Evolutionary conservation across 805 yeast genomes (phyloP).

Genomic region (Schizosaccharomyces octosporus): DNA sequence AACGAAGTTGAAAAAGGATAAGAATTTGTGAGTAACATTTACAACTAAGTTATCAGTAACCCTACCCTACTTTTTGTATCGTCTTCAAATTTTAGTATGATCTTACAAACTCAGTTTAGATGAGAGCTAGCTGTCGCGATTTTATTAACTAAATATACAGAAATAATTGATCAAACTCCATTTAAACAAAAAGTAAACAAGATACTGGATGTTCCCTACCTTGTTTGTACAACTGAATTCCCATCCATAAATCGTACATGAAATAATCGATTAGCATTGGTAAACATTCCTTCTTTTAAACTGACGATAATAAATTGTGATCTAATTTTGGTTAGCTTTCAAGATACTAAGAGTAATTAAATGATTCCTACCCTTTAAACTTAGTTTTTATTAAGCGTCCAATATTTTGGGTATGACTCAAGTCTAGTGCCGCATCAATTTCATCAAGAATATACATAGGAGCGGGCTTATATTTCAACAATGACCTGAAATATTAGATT

Average conservation of each 20-base stretch:
- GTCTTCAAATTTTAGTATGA: not conserved
- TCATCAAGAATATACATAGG: conserved; percentile 96
- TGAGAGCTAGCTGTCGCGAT: not conserved
- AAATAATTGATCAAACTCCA: too few species aligned
- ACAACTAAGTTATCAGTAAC: not conserved
- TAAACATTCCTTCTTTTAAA: conserved; percentile 92
- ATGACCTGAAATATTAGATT: conserved; percentile 25
- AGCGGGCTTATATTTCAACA: conserved; percentile 86
- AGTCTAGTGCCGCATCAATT: conserved; percentile 93
- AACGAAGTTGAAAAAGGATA: too few species aligned
- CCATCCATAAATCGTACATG: conserved; percentile 91
- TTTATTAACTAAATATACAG: too few species aligned
- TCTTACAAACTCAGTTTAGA: not conserved
- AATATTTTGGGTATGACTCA: conserved; percentile 90
- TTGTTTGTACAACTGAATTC: conserved; percentile 50
- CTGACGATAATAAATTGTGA: conserved; percentile 93
- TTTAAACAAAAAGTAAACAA: too few species aligned
- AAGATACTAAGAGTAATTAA: not conserved
- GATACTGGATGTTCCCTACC: not conserved
- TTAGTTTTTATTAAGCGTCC: conserved; percentile 89
- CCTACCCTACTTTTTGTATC: not conserved
- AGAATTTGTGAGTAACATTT: too few species aligned
- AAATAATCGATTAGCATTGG: conserved; percentile 85
- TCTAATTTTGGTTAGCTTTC: not conserved
- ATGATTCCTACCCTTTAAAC: conserved; percentile 34